Percentiles rank a stretch among this genome's conserved stretches.
Conservation (phyloP, 163 green algal species). For the Trebouxia gelatinosa region DNA sequence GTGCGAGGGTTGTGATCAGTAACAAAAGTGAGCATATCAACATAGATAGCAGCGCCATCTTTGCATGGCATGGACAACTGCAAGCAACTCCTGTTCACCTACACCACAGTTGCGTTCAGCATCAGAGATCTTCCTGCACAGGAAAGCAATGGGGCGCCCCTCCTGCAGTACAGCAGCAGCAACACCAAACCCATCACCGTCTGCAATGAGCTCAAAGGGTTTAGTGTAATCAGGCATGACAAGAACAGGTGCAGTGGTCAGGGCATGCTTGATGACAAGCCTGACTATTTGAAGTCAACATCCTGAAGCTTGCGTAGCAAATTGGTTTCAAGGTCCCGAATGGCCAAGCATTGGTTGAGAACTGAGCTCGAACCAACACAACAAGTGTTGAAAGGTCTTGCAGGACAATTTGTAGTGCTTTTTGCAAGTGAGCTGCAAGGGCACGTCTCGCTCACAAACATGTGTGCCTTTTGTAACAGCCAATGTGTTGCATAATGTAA, state of each 20-base stretch:
- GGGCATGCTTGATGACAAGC: neutral
- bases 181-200: slow-evolving; percentile 23
- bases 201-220: slow-evolving; percentile 29
- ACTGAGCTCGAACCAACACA: too few species aligned
- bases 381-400: too few species aligned
- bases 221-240: slow-evolving; percentile 8
- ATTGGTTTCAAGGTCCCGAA: too few species aligned
- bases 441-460: too few species aligned
- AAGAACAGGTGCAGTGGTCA: slow-evolving; percentile 25
- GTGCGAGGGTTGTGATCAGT: slow-evolving; percentile 48
- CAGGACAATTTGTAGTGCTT: too few species aligned
- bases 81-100: slow-evolving; percentile 32
- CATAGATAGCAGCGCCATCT: too few species aligned
- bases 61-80: slow-evolving; percentile 14
- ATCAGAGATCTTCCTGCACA: neutral
- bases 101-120: slow-evolving; percentile 25
- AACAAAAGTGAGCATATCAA: slow-evolving; percentile 22
- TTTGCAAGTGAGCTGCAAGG: too few species aligned
- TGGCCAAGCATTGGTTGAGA: too few species aligned
- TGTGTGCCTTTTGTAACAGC: too few species aligned
- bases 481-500: too few species aligned
- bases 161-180: slow-evolving; percentile 30
- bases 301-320: too few species aligned
- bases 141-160: slow-evolving; percentile 20
- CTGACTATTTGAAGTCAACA: neutral